Base-by-base conservation (phyloP, 345 rosid genomes). In the Citrus cavaleriei region DNA sequence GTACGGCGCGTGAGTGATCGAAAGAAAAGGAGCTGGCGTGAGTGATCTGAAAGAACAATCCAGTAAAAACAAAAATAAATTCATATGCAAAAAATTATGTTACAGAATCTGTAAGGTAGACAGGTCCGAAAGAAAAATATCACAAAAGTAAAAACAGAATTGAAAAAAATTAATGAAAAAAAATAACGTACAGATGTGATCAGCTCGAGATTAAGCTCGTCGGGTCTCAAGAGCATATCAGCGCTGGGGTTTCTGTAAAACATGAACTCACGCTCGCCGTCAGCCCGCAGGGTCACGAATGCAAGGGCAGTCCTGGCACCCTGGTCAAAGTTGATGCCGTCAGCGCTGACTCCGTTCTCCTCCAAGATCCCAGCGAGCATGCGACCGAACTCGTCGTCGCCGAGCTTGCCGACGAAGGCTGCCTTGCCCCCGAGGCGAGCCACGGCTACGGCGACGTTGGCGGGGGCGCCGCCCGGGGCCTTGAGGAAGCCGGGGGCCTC, bases 381-480 rank as follows among this genome's bases (percentile, higher is more conserved):
- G 90, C 87, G 90, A 3, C 98, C 98, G 71, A 95, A 93, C 88
- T 95, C 98, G 34, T 95, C 98, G 70, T 95, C 99, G 0, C 99
- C 99, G n/a, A 95, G 91, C 77, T 95, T 95, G 0, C 99, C 98
- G 27, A 92, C 90, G 79, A 95, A 95, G 16, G 97, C 97, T 6
- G 98, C 70, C 9, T 78, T 87, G 1, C 99, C 96, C 5, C 98
- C 98, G 34, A 95, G 93, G 16, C 96, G 83, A 0, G 98, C 14
- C 16, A 95, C 91, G 6, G 99, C 98, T 80, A 95, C 91, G 7
- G 98, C 99, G 27, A 95, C 97, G 92, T 95, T 95, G 55, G 99
- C 99, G 0, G 99, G 99, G 42, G 99, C 98, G 8, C 99, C 99
- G 7, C 99, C 99, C 8, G 99, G 98, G 9, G 98, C 97, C 70